Percentiles rank a stretch among this genome's conserved stretches.
Evolutionary conservation across 2,329 filamentous ascomycete species (phyloP).

Genomic region (Dendryphion nanum): DNA sequence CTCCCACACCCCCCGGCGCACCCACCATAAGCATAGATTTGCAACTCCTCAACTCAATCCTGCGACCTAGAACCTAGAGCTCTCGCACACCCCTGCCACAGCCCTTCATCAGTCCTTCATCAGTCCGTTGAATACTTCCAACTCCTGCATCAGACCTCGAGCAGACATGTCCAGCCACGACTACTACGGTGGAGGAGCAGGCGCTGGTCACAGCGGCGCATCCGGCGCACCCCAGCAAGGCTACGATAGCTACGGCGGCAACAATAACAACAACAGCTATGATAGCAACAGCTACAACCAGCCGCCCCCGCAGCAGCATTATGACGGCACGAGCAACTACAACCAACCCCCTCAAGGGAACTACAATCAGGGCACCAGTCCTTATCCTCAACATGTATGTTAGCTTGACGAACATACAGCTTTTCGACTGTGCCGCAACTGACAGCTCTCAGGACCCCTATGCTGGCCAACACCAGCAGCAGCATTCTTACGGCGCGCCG

Average conservation of each 20-base stretch:
- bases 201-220: slow-evolving; percentile 23
- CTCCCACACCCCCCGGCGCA: slow-evolving; percentile 11
- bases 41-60: slow-evolving; percentile 4
- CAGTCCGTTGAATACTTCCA: too few relatives aligned
- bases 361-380: slow-evolving; percentile 27
- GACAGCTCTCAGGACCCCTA: slow-evolving; percentile 22
- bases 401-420: neutral
- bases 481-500: slow-evolving; percentile 30
- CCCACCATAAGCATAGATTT: slow-evolving; percentile 4
- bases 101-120: too few relatives aligned
- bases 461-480: slow-evolving; percentile 15
- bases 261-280: too few relatives aligned
- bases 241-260: slow-evolving; percentile 10
- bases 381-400: slow-evolving; percentile 24
- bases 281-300: slow-evolving; percentile 7
- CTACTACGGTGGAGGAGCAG: slow-evolving; percentile 34
- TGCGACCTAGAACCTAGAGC: slow-evolving; percentile 1
- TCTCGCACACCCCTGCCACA: slow-evolving; percentile 3
- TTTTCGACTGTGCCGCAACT: slow-evolving; percentile 10
- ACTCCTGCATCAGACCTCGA: too few relatives aligned
- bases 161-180: slow-evolving; percentile 22
- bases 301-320: slow-evolving; percentile 18
- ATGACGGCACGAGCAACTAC: slow-evolving; percentile 14
- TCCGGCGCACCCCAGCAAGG: slow-evolving; percentile 18
- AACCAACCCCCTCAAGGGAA: slow-evolving; percentile 25